Evolutionary conservation across 1,284 basidiomycete genomes (phyloP).

Genomic region (Porphyrellus sp.): DNA sequence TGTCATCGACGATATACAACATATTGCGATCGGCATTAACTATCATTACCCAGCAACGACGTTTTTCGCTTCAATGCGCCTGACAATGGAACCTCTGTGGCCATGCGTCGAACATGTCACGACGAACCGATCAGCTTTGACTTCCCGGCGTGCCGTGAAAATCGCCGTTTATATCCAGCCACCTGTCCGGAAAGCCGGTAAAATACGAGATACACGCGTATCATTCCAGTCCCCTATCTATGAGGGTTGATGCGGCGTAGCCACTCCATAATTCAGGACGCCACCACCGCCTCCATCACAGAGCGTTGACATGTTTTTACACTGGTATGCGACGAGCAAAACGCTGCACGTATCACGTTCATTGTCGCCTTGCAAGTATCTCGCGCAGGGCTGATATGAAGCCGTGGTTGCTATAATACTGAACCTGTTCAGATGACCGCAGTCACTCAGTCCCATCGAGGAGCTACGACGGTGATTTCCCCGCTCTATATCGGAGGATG

Average conservation of each 20-base stretch:
- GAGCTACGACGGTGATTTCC: background rate
- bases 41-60: too few species aligned
- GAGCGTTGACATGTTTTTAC: background rate
- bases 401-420: too few species aligned
- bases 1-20: background rate
- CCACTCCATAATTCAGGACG: background rate
- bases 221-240: background rate
- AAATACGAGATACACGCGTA: background rate
- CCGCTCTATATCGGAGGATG: background rate
- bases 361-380: too few species aligned
- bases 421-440: background rate
- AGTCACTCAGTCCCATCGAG: background rate
- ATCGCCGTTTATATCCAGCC: background rate
- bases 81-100: background rate
- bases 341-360: too few species aligned
- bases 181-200: background rate
- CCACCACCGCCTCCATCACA: slow-evolving; percentile 2
- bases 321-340: background rate
- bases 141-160: background rate
- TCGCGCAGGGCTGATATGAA: too few species aligned
- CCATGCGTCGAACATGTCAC: background rate
- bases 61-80: background rate
- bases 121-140: background rate
- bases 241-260: background rate
- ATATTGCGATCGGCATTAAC: too few species aligned